Evolutionary conservation across 2,329 filamentous ascomycete genomes (phyloP).

Genomic region (Chaetomiaceae sp.): DNA sequence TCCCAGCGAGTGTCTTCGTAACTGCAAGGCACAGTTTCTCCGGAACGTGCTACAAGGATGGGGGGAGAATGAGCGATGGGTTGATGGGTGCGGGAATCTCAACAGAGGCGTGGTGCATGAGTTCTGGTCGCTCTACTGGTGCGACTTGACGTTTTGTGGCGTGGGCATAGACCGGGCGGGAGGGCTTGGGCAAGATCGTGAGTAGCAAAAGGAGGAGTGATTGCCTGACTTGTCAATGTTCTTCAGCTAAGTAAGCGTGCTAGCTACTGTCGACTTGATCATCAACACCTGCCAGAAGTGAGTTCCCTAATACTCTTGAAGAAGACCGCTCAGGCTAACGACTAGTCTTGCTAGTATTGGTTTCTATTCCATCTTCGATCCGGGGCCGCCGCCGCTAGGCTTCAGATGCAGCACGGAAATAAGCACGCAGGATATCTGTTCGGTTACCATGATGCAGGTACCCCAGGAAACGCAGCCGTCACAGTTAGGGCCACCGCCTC

Average conservation of each 20-base stretch:
- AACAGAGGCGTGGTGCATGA: constrained; percentile 26
- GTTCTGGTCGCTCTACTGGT: constrained; percentile 48
- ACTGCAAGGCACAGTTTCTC: constrained; percentile 35
- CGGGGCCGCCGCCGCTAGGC: constrained; percentile 33
- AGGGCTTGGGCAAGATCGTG: constrained; percentile 42
- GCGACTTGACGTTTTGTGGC: constrained; percentile 48
- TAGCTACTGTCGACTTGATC: constrained; percentile 49
- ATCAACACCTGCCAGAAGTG: constrained; percentile 51
- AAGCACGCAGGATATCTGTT: constrained; percentile 6
- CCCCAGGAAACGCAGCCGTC: constrained; percentile 1
- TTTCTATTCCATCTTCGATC: constrained; percentile 31
- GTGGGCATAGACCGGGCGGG: constrained; percentile 35
- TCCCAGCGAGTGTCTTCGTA: constrained; percentile 33
- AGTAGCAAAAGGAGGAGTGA: constrained; percentile 28
- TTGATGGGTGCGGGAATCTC: constrained; percentile 32
- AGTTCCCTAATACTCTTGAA: constrained; percentile 17
- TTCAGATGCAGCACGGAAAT: constrained; percentile 29
- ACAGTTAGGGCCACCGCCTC: not conserved
- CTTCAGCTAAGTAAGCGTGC: constrained; percentile 20
- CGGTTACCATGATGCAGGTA: constrained; percentile 3
- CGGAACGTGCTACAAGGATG: constrained; percentile 28
- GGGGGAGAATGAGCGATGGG: constrained; percentile 30
- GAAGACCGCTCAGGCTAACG: constrained; percentile 10
- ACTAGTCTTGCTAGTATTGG: constrained; percentile 30
- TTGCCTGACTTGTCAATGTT: constrained; percentile 13